These are phyloP conservation scores for Aspergillus ruber DNA, from an alignment of 2,329 filamentous ascomycete genomes.

Conservation along the genomic window DNA sequence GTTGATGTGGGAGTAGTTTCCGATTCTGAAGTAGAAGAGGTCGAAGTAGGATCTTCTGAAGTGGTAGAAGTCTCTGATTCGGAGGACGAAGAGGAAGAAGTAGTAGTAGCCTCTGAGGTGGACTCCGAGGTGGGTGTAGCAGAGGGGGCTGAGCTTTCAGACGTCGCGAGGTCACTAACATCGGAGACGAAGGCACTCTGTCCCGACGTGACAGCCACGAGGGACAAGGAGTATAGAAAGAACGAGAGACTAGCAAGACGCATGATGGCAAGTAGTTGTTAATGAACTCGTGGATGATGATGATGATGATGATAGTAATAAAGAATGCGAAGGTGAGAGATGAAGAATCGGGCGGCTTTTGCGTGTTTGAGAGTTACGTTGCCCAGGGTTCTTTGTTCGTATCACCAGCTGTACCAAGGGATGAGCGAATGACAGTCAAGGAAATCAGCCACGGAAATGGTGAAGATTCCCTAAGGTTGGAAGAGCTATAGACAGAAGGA, in stretches of 20 bases:
- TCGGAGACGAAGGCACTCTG: conserved; percentile 19
- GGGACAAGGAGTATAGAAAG: conserved; percentile 26
- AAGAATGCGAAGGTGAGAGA: neutral
- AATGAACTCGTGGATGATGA: neutral
- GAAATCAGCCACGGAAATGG: neutral
- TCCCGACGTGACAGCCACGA: conserved; percentile 24
- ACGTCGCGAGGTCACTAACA: conserved; percentile 9
- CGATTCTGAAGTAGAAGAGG: conserved; percentile 7
- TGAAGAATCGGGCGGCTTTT: neutral
- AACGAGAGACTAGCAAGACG: conserved; percentile 26
- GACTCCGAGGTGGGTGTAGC: conserved; percentile 10
- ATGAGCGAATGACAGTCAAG: neutral
- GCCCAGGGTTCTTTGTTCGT: neutral
- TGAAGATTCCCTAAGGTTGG: neutral
- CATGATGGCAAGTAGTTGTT: conserved; percentile 18
- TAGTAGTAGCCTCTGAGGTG: conserved; percentile 7
- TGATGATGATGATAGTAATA: too few species aligned
- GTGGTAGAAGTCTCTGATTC: conserved; percentile 10
- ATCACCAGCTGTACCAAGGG: neutral
- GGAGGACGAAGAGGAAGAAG: conserved; percentile 7
- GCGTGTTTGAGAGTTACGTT: too few species aligned
- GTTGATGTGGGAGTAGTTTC: conserved; percentile 9
- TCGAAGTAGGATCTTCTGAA: conserved; percentile 8
- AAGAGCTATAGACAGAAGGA: neutral
- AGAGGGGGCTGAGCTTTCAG: conserved; percentile 8